Evolutionary conservation across 441 rosid genomes (phyloP).

Genomic region (Gossypium lobatum): DNA sequence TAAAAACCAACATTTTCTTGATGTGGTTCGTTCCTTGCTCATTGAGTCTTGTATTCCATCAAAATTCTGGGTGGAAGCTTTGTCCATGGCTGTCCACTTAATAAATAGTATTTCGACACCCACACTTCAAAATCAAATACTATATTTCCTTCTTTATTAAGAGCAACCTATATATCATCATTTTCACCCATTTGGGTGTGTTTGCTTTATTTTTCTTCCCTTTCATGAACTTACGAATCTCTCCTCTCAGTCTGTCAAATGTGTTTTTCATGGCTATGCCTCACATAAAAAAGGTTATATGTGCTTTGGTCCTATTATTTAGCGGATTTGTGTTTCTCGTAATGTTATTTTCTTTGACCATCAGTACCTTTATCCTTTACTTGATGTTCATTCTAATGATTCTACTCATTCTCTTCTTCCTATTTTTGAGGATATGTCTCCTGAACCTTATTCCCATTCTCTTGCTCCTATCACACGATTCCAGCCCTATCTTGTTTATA

Average conservation of each 20-base stretch:
- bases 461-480: background rate
- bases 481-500: background rate
- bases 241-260: background rate
- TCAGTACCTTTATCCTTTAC: background rate
- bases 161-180: background rate
- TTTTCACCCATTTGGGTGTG: background rate
- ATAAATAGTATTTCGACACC: background rate
- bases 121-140: background rate
- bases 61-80: background rate
- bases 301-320: background rate
- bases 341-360: background rate
- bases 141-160: background rate
- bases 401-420: background rate
- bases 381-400: background rate
- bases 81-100: background rate
- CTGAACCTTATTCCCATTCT: background rate
- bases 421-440: background rate
- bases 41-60: background rate
- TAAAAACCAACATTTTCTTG: background rate
- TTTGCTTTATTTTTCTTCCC: background rate
- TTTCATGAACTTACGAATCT: background rate
- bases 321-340: background rate
- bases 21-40: background rate
- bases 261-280: background rate
- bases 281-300: background rate